Evolutionary conservation across 1,284 basidiomycete species (phyloP).

Genomic region (Ceratobasidium papillatum): DNA sequence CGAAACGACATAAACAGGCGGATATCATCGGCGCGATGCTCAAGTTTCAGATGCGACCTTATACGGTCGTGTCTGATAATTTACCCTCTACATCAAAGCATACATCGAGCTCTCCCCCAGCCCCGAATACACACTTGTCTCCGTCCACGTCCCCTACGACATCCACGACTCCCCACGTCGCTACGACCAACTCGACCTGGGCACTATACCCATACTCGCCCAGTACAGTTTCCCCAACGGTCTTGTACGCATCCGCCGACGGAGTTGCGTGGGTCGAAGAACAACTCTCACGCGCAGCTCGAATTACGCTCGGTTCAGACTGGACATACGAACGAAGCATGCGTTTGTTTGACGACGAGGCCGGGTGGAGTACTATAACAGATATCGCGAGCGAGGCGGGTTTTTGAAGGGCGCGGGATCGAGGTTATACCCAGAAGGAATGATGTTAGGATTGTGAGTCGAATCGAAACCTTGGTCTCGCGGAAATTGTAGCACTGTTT

Average conservation of each 20-base stretch:
- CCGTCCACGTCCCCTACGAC: slow-evolving; percentile 1
- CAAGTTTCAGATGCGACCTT: slow-evolving; percentile 58
- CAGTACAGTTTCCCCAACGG: neutral
- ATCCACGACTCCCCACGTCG: neutral
- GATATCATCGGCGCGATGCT: slow-evolving; percentile 66
- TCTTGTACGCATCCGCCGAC: slow-evolving; percentile 13
- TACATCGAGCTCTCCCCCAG: neutral
- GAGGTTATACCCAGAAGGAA: neutral
- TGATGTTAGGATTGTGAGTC: neutral
- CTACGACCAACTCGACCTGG: neutral
- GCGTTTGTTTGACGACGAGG: slow-evolving; percentile 28
- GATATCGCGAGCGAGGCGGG: slow-evolving; percentile 8
- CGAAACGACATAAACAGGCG: slow-evolving; percentile 65
- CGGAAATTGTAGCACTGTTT: neutral
- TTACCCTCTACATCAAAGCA: neutral
- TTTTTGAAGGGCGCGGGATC: neutral
- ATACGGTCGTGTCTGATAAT: slow-evolving; percentile 1
- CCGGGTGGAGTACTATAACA: neutral
- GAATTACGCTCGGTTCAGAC: slow-evolving; percentile 23
- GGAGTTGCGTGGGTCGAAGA: slow-evolving; percentile 37
- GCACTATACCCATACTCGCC: slow-evolving; percentile 9
- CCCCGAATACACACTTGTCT: neutral
- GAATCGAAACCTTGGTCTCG: neutral
- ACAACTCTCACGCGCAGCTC: slow-evolving; percentile 27
- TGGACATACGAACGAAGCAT: slow-evolving; percentile 39